Base-by-base conservation (phyloP, 208 protist genomes). In the Herpetomonas samuelpessoai region DNA sequence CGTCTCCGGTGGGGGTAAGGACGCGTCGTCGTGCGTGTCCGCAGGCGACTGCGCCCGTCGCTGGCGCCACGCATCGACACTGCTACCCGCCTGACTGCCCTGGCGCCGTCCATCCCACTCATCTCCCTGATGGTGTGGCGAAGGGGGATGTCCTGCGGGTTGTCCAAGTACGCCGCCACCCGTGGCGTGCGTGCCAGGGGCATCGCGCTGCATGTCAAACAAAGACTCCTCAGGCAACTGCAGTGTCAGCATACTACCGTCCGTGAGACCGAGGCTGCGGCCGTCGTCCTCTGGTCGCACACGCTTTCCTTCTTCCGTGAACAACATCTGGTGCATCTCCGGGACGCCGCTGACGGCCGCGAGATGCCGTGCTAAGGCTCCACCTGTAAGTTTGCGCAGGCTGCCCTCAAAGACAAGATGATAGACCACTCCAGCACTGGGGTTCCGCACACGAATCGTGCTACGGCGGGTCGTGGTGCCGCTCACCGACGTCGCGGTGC, bases 351-450 rank as follows among this genome's bases (percentile, higher is more conserved):
- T 80, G 49, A 87, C 76, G 24, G 61, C 57, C 22, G 78, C 74
- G 16, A 91, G 62, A 57, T 86, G 74, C 31, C 48, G 54, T 16
- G 64, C 57, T 31, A 91, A 65, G 58, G 81, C 74, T 7, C 24
- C 48, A 0, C 73, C 74, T 6, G 73, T 83, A 22, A 91, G 73
- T 3, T 68, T 62, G 25, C 29, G 49, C 4, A 84, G 47, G 24
- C 71, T 71, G 14, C 83, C 83, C 24, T 84, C 79, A 57, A 91
- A 84, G 26, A 85, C 71, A 27, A 91, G 76, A 52, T 86, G 69
- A 49, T 85, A 87, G 2, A 87, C 50, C 21, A 85, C 68, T 21
- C 79, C 76, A 2, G 55, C 64, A 2, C 41, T 56, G 16, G 66
- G 24, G 68, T 87, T 76, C 21, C 77, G 79, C 3, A 91, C 74